These are phyloP conservation scores for Salvia sclarea DNA, from an alignment of 305 asterid genomes.

Conservation along the genomic window DNA sequence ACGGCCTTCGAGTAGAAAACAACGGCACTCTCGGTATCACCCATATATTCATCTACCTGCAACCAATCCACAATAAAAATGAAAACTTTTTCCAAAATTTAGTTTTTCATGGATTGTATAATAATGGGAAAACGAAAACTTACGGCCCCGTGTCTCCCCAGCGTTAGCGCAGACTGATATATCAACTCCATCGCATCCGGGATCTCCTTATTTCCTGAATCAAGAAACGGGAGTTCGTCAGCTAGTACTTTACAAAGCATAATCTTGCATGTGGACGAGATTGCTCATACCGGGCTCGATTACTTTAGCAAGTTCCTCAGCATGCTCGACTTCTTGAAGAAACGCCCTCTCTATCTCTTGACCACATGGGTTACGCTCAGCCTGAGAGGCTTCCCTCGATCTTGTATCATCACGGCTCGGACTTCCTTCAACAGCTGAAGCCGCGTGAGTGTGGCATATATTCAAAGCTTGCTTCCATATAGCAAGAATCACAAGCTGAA, in stretches of 20 bases:
- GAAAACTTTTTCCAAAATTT: too few species aligned
- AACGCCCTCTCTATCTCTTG: slow-evolving; percentile 62
- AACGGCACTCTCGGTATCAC: slow-evolving; percentile 53
- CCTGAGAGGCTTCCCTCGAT: slow-evolving; percentile 36
- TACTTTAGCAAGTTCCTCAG: slow-evolving; percentile 76
- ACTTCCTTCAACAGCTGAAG: slow-evolving; percentile 61
- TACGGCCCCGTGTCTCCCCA: slow-evolving; percentile 80
- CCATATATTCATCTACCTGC: slow-evolving; percentile 90
- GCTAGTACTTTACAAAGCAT: slow-evolving; percentile 17
- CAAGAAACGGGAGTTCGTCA: slow-evolving; percentile 19
- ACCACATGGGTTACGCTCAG: slow-evolving; percentile 33
- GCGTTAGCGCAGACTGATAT: slow-evolving; percentile 75
- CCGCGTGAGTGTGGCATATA: slow-evolving; percentile 75
- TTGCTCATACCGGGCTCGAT: slow-evolving; percentile 63
- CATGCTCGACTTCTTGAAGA: slow-evolving; percentile 75
- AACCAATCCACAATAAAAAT: slow-evolving; percentile 23
- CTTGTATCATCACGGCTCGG: slow-evolving; percentile 44
- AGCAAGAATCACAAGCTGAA: slow-evolving; percentile 87
- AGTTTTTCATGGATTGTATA: neutral
- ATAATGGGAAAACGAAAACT: slow-evolving; percentile 41
- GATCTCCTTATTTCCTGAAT: slow-evolving; percentile 73
- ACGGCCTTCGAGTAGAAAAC: slow-evolving; percentile 66
- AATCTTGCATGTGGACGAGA: neutral
- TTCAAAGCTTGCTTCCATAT: slow-evolving; percentile 87
- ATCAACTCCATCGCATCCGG: slow-evolving; percentile 92